These are phyloP conservation scores for Paramecium sonneborni DNA, from an alignment of 73 alveolate genomes.

Conservation along the genomic window DNA sequence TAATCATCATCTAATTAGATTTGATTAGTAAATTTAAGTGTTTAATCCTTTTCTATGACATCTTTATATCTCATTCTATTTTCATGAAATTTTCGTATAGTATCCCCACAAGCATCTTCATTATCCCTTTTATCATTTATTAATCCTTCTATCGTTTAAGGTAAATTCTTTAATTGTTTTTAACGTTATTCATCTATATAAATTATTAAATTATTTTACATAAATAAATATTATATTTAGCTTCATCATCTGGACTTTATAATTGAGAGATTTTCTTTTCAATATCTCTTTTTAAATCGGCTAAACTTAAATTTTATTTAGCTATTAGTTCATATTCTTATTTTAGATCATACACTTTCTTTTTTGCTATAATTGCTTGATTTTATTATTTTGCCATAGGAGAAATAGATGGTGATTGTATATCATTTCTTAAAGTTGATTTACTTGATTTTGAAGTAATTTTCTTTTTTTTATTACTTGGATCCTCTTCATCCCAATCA, in stretches of 20 bases:
- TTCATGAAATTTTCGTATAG: not conserved
- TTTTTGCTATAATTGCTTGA: not conserved
- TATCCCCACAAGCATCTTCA: constrained; percentile 33
- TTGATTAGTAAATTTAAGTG: constrained; percentile 28
- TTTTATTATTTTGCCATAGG: not conserved
- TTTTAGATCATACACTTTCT: constrained; percentile 16
- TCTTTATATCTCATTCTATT: constrained; percentile 15
- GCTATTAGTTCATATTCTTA: constrained; percentile 28
- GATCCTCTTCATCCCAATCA: constrained; percentile 45
- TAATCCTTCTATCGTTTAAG: not conserved
- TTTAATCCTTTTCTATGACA: not conserved
- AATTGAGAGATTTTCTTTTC: not conserved
- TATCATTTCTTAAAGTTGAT: not conserved
- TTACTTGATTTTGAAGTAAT: not conserved
- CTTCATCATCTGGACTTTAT: constrained; percentile 44
- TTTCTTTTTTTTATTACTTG: not conserved
- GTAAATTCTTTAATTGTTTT: not conserved
- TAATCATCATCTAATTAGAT: constrained; percentile 36
- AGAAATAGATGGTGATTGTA: not conserved
- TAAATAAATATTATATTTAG: not conserved
- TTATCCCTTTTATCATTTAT: constrained; percentile 17
- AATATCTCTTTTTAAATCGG: not conserved
- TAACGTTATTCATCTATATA: not conserved
- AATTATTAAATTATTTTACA: not conserved
- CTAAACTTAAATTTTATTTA: not conserved